Evolutionary conservation across 768 basidiomycete genomes (phyloP).

Genomic region (Epithele typhae): DNA sequence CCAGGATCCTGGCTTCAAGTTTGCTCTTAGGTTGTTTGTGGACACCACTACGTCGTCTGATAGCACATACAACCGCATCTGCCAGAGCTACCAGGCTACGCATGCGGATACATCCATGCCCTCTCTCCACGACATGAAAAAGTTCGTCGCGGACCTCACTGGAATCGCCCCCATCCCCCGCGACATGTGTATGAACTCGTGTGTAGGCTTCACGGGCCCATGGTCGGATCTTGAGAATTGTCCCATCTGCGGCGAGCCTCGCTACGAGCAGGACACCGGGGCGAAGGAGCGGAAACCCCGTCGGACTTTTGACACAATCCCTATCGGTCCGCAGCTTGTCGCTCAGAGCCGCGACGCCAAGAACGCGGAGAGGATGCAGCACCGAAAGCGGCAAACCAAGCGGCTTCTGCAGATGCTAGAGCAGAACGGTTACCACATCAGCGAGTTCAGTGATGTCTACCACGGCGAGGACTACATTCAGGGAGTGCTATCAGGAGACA

Average conservation of each 20-base stretch:
- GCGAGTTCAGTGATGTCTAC: slow-evolving; percentile 25
- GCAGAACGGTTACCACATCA: background rate
- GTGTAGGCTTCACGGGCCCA: slow-evolving; percentile 36
- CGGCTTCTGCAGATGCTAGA: background rate
- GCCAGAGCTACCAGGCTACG: background rate
- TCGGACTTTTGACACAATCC: slow-evolving; percentile 34
- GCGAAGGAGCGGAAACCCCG: slow-evolving; percentile 26
- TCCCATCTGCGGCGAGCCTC: background rate
- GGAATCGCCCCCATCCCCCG: slow-evolving; percentile 31
- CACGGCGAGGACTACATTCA: slow-evolving; percentile 26
- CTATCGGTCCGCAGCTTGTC: slow-evolving; percentile 39
- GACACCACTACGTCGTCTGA: no score
- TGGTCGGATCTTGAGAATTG: slow-evolving; percentile 28
- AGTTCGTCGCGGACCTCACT: background rate
- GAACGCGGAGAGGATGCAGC: background rate
- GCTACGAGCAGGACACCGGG: slow-evolving; percentile 15
- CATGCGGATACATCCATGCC: background rate
- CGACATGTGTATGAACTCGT: slow-evolving; percentile 41
- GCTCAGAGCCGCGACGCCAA: slow-evolving; percentile 23
- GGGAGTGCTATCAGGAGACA: slow-evolving; percentile 3
- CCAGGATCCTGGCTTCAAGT: no score
- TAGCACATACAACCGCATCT: background rate
- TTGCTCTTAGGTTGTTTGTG: no score
- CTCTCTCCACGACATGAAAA: background rate
- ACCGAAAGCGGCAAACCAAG: background rate